A percentile compares a stretch with the other conserved stretches of the same genome.
phyloP scores from a whole-genome alignment of 164 flowering plant species.

The Macadamia integrifolia region DNA sequence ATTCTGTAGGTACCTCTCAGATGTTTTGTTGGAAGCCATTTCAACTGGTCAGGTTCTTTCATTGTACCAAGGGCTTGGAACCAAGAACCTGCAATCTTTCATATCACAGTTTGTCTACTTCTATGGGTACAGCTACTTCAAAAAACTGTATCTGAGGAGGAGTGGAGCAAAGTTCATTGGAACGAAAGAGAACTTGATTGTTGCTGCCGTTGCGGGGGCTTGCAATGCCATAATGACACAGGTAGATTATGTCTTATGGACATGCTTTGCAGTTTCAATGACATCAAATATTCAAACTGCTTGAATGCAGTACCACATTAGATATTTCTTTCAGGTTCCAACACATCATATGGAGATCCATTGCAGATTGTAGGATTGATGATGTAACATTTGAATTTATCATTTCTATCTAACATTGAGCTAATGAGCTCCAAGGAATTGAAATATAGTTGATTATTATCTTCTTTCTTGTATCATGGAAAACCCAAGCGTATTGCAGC shows the following conservation, averaged over 20 bases:
- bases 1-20: constrained; percentile 48
- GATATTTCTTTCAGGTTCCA: too few species aligned
- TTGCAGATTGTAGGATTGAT: neutral
- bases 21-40: constrained; percentile 62
- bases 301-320: too few species aligned
- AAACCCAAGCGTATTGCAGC: too few species aligned
- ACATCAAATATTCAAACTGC: too few species aligned
- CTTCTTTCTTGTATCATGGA: too few species aligned
- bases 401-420: neutral
- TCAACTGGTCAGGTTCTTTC: neutral
- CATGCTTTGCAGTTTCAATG: neutral
- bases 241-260: constrained; percentile 17
- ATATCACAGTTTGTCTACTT: constrained; percentile 19
- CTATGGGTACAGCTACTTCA: constrained; percentile 65
- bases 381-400: neutral
- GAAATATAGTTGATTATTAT: too few species aligned
- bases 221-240: constrained; percentile 54
- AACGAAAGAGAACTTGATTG: constrained; percentile 55
- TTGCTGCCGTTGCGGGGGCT: constrained; percentile 78
- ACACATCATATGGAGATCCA: too few species aligned
- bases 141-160: constrained; percentile 42
- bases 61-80: constrained; percentile 1
- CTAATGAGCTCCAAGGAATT: neutral
- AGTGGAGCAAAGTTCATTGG: constrained; percentile 50
- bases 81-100: neutral